Percentiles rank a stretch among this genome's conserved stretches.
phyloP scores from a whole-genome alignment of 2,329 filamentous ascomycete genomes.

The Aspergillus caelatus region DNA sequence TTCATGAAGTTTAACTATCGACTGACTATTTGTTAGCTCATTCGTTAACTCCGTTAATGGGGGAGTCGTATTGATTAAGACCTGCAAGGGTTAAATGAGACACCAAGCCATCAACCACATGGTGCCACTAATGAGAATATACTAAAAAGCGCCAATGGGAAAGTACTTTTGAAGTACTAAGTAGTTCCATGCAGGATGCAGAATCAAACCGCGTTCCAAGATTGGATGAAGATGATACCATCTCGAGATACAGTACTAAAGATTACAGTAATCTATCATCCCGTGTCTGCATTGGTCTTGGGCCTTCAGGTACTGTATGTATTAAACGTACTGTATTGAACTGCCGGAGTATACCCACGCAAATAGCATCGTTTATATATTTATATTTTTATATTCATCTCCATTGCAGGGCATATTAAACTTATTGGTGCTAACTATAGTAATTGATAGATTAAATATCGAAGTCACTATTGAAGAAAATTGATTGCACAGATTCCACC shows the following conservation, averaged over 20 bases:
- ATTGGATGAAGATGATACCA: background rate
- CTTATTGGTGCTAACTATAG: background rate
- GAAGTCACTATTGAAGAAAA: background rate
- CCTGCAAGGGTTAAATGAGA: background rate
- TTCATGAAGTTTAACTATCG: background rate
- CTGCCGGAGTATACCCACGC: background rate
- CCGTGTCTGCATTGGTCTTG: too few species aligned
- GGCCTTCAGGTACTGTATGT: background rate
- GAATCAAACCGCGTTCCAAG: background rate
- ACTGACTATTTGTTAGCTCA: background rate
- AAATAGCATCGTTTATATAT: background rate
- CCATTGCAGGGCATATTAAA: background rate
- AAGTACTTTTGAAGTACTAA: background rate
- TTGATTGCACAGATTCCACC: background rate
- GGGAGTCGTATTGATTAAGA: background rate
- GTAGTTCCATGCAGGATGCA: background rate
- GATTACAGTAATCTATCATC: background rate
- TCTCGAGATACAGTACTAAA: background rate
- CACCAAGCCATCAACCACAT: background rate
- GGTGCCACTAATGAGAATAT: background rate
- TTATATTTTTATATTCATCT: background rate
- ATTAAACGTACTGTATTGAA: background rate
- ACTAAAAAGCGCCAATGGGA: background rate
- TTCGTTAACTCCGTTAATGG: background rate
- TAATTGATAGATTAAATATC: constrained; percentile 1